Conservation (phyloP, 179 eudicot genomes). For the Beta lomatogona region DNA sequence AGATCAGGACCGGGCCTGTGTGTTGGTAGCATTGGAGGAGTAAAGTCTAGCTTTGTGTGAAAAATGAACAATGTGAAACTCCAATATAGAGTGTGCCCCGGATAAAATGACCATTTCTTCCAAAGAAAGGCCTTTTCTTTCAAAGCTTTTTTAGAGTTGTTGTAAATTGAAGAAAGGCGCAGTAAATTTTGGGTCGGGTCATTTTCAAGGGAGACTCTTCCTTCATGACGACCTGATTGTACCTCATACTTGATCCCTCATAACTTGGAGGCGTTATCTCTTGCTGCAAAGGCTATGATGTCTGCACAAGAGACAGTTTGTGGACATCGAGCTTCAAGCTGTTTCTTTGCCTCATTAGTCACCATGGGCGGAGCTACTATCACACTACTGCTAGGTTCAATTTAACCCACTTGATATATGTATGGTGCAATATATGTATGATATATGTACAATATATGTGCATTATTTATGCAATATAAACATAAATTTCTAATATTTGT, state of each 20-base stretch:
- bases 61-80: slow-evolving; percentile 20
- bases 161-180: background rate
- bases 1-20: too few relatives aligned
- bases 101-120: slow-evolving; percentile 22
- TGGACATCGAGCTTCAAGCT: slow-evolving; percentile 22
- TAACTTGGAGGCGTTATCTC: slow-evolving; percentile 20
- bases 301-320: slow-evolving; percentile 31
- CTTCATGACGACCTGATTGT: slow-evolving; percentile 24
- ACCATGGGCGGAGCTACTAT: background rate
- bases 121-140: slow-evolving; percentile 13
- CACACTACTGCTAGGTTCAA: too few relatives aligned
- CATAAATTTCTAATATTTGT: too few relatives aligned
- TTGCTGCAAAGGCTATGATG: slow-evolving; percentile 29
- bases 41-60: background rate
- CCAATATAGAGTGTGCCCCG: slow-evolving; percentile 24
- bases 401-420: too few relatives aligned
- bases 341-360: slow-evolving; percentile 19
- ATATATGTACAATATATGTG: too few relatives aligned
- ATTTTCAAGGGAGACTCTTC: slow-evolving; percentile 14
- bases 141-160: slow-evolving; percentile 12
- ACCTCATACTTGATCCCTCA: slow-evolving; percentile 27
- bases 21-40: slow-evolving; percentile 7
- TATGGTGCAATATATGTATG: too few relatives aligned
- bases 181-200: slow-evolving; percentile 21
- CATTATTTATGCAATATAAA: too few relatives aligned